Evolutionary conservation across 2,329 filamentous ascomycete species (phyloP).

Genomic region (Colletotrichum musae): DNA sequence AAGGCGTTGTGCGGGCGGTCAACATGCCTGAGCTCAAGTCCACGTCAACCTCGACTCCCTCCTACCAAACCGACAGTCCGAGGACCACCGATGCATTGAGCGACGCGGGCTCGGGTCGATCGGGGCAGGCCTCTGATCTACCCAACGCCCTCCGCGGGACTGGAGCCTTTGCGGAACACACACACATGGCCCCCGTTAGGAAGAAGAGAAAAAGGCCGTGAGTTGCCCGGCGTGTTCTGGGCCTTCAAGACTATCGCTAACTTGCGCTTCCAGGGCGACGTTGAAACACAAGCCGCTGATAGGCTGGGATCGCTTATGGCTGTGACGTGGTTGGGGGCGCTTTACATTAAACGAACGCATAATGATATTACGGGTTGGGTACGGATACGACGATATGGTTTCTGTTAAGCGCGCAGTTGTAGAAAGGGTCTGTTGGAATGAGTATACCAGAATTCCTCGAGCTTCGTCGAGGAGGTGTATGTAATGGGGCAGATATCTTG

Average conservation of each 20-base stretch:
- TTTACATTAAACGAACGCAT: background rate
- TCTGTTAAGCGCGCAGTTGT: too few species aligned
- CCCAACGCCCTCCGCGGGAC: conserved; percentile 13
- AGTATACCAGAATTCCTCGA: too few species aligned
- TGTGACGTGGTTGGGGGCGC: background rate
- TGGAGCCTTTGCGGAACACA: conserved; percentile 11
- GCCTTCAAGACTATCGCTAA: background rate
- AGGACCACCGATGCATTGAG: background rate
- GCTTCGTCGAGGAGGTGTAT: too few species aligned
- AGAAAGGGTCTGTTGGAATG: too few species aligned
- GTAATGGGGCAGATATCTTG: too few species aligned
- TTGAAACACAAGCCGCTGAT: conserved; percentile 14
- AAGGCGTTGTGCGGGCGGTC: background rate
- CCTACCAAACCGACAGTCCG: background rate
- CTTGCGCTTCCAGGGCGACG: background rate
- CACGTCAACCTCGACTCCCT: background rate
- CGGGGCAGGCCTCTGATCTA: background rate
- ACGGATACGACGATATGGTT: background rate
- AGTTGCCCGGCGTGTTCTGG: background rate
- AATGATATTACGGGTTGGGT: background rate
- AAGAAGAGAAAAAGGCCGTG: conserved; percentile 16
- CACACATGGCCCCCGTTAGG: background rate
- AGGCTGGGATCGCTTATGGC: conserved; percentile 19
- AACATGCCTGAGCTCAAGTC: background rate
- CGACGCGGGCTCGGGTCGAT: background rate